phyloP scores from a whole-genome alignment of 306 rosid species.

The Argentina anserina region DNA sequence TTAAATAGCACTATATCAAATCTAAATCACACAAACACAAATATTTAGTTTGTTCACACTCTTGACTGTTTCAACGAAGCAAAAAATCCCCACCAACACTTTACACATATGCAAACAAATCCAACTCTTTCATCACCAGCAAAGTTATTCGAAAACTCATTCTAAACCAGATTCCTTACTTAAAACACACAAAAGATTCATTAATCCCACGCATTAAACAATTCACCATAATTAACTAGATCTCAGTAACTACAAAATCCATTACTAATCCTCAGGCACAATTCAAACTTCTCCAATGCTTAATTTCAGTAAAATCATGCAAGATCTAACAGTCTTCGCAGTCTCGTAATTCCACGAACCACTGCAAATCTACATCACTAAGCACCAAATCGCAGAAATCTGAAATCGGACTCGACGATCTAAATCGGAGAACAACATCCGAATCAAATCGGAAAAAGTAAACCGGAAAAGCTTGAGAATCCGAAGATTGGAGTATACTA shows the following conservation, averaged over 20 bases:
- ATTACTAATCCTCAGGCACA: not conserved
- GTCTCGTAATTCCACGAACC: too few relatives aligned
- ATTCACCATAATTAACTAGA: not conserved
- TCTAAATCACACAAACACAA: not conserved
- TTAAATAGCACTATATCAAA: not conserved
- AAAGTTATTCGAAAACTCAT: too few relatives aligned
- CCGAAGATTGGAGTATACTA: not conserved
- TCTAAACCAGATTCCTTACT: not conserved
- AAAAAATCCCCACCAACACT: not conserved
- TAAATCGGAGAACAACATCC: not conserved
- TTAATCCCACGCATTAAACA: not conserved
- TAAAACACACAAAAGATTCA: slow-evolving; percentile 1
- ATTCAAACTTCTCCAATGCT: not conserved
- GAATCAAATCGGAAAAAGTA: not conserved
- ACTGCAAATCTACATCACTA: too few relatives aligned
- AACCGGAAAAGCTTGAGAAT: not conserved
- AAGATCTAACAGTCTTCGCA: not conserved
- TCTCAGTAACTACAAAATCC: not conserved
- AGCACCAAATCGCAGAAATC: not conserved
- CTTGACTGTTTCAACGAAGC: not conserved
- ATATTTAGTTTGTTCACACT: not conserved
- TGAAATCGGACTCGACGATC: not conserved
- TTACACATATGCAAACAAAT: not conserved
- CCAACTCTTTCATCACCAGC: too few relatives aligned
- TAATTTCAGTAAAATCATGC: not conserved